phyloP scores from a whole-genome alignment of 768 basidiomycete genomes.

The Mycena leptocephala region DNA sequence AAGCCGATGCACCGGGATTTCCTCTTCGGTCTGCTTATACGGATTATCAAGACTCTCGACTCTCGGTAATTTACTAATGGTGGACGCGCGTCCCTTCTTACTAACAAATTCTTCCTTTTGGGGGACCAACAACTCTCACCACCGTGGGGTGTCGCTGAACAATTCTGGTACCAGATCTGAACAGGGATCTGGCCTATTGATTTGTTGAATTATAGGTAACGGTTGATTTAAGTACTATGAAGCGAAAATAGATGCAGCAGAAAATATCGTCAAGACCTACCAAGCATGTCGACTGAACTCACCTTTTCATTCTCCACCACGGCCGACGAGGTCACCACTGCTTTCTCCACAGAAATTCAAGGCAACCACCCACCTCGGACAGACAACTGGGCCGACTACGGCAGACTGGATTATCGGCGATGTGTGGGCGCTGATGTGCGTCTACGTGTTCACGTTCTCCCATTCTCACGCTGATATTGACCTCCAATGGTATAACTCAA shows the following conservation, averaged over 20 bases:
- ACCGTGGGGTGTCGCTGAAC: background rate
- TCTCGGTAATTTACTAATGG: background rate
- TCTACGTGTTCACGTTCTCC: no score
- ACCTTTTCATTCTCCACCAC: background rate
- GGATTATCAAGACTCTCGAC: background rate
- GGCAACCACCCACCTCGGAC: no score
- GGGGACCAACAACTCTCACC: background rate
- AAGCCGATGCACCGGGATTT: background rate
- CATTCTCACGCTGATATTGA: no score
- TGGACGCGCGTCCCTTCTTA: background rate
- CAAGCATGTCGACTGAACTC: background rate
- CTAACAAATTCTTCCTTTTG: background rate
- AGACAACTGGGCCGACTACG: no score
- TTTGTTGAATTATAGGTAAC: background rate
- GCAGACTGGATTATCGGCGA: no score
- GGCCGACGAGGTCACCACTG: no score
- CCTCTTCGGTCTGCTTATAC: background rate
- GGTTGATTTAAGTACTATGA: background rate
- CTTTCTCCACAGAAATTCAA: background rate
- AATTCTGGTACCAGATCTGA: background rate
- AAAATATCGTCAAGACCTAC: background rate
- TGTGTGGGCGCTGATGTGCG: no score
- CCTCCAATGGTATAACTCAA: no score
- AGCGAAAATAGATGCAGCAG: background rate
- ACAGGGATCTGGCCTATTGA: background rate